Evolutionary conservation across 768 basidiomycete species (phyloP), one percentile per base, ranked within the genome.

Genomic region (Hericium alpestre): DNA sequence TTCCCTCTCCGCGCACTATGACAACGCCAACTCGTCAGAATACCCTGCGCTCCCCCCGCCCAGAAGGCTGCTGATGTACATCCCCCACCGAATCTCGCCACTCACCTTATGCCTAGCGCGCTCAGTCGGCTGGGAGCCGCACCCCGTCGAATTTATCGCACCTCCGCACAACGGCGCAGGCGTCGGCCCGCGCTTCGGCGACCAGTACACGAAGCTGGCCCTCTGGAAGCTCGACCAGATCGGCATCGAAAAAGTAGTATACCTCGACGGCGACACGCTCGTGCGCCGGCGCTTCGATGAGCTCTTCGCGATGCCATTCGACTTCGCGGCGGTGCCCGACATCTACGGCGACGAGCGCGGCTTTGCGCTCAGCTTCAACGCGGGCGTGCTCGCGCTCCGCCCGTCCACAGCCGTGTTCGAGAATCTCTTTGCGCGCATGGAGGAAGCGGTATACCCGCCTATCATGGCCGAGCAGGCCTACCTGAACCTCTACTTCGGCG

Each of bases 381-480:
- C 74, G 7, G 74, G 74, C 39, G 70, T 76, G 8, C 64, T 76
- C 49, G 64, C 67, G 55, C 66, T 74, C 16, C 65, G 66, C 1
- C 71, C 74, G 9, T 65, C 65, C n/a, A 63, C 63, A 4, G 43
- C 27, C 4, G 64, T 71, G 18, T 67, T 72, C 56, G 53, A 63
- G 18, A 55, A 62, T 46, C 71, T 76, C 70, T 60, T 67, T 51
- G 52, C 46, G 6, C 61, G 58, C 38, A 59, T 75, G 20, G 61
- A 66, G 27, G 58, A 52, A 1, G 72, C 73, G 7, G 55, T 52
- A 12, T 76, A 66, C 61, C 68, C 68, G 12, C 66, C 59, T 15
- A 58, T 63, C 11, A 63, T 71, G 51, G 75, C 74, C 2, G 75
- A 75, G 60, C 74, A 75, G 65, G 65, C 71, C 20, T 75, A 74